These are phyloP conservation scores for Caryocar brasiliense DNA, from an alignment of 441 rosid genomes.

Conservation along the genomic window DNA sequence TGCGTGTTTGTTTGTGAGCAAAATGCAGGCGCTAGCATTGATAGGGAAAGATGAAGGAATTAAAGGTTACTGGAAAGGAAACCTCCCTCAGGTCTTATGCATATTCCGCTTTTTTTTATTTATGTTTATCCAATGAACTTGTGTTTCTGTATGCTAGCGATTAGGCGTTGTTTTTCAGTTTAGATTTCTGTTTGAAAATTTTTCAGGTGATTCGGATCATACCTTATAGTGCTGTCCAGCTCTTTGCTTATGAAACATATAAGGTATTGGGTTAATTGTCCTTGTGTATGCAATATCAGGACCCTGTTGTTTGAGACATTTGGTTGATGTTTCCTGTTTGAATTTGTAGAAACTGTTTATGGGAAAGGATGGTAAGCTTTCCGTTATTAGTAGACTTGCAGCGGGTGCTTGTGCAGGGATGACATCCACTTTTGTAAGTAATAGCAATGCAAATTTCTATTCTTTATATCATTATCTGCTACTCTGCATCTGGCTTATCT, in stretches of 20 bases:
- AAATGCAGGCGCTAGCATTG: conserved; percentile 54
- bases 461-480: background rate
- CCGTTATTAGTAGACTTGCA: conserved; percentile 83
- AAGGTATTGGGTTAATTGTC: conserved; percentile 41
- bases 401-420: conserved; percentile 99
- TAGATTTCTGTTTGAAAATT: conserved; percentile 15
- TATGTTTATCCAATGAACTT: background rate
- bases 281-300: background rate
- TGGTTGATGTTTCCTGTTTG: conserved; percentile 11
- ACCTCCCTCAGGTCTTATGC: conserved; percentile 73
- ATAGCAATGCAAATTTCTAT: conserved; percentile 2
- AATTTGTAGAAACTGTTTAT: conserved; percentile 63
- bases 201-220: conserved; percentile 84
- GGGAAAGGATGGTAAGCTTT: conserved; percentile 71
- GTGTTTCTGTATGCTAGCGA: background rate
- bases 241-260: conserved; percentile 82
- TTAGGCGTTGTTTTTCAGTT: conserved; percentile 7
- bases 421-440: conserved; percentile 90
- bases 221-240: conserved; percentile 93
- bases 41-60: conserved; percentile 85
- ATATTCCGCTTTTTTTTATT: background rate
- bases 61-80: conserved; percentile 97
- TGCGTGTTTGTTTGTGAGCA: no score
- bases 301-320: background rate
- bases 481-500: background rate